Evolutionary conservation across 257 asterid species (phyloP).

Genomic region (Fraxinus anomala): DNA sequence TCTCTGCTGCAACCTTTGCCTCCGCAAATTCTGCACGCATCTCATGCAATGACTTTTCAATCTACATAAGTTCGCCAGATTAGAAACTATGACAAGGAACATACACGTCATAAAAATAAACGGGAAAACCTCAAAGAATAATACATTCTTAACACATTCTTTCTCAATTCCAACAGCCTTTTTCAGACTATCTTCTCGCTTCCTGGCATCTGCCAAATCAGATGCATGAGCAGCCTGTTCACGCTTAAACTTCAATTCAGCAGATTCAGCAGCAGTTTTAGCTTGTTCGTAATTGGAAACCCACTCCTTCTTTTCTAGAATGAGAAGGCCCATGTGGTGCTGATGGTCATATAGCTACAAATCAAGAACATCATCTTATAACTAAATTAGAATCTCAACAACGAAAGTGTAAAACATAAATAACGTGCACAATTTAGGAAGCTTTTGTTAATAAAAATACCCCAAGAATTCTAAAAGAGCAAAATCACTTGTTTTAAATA

Average conservation of each 20-base stretch:
- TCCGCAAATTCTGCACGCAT: slow-evolving; percentile 94
- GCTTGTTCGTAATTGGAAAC: slow-evolving; percentile 69
- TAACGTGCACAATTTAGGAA: neutral
- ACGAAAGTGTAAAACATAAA: slow-evolving; percentile 1
- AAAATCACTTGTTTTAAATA: neutral
- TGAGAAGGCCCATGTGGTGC: slow-evolving; percentile 94
- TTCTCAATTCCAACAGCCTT: slow-evolving; percentile 89
- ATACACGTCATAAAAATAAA: slow-evolving; percentile 10
- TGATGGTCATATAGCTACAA: slow-evolving; percentile 80
- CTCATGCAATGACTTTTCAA: slow-evolving; percentile 95
- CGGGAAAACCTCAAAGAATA: slow-evolving; percentile 9
- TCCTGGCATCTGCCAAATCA: slow-evolving; percentile 66
- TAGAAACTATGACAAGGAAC: slow-evolving; percentile 9
- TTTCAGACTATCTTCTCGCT: slow-evolving; percentile 77
- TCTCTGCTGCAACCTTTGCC: slow-evolving; percentile 73
- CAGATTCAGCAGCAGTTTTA: slow-evolving; percentile 39
- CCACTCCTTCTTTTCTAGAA: slow-evolving; percentile 57
- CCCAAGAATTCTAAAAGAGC: neutral
- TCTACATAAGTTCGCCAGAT: slow-evolving; percentile 43
- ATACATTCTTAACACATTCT: slow-evolving; percentile 90
- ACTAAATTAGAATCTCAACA: slow-evolving; percentile 1
- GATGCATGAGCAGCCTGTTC: slow-evolving; percentile 23
- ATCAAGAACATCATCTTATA: slow-evolving; percentile 22
- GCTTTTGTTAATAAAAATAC: slow-evolving; percentile 8
- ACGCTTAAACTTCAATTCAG: slow-evolving; percentile 61